These are phyloP conservation scores for Calonectria naviculata DNA, from an alignment of 2,329 filamentous ascomycete genomes.

Conservation along the genomic window DNA sequence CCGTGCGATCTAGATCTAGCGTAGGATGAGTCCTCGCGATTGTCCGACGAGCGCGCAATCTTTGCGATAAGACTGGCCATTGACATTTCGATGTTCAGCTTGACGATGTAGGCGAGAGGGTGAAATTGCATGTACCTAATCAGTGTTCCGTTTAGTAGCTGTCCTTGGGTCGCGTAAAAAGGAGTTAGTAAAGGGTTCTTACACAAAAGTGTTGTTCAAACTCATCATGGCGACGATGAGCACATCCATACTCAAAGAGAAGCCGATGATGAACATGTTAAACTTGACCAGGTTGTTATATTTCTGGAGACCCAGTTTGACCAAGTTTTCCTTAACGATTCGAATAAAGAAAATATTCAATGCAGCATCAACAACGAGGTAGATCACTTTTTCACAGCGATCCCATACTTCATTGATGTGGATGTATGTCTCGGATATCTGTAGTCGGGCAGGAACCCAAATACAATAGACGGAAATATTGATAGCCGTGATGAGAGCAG, in stretches of 20 bases:
- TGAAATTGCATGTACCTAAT: conserved; percentile 59
- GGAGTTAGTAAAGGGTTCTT: background rate
- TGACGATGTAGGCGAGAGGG: conserved; percentile 63
- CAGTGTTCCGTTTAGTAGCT: background rate
- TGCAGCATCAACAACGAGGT: conserved; percentile 54
- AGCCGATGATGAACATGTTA: conserved; percentile 43
- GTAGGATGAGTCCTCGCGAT: conserved; percentile 1
- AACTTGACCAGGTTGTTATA: conserved; percentile 38
- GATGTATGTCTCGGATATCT: conserved; percentile 49
- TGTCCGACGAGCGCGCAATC: conserved; percentile 38
- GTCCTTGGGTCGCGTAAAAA: background rate
- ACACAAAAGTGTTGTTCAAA: conserved; percentile 41
- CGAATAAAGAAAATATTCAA: conserved; percentile 57
- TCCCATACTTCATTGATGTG: conserved; percentile 59
- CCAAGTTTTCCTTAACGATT: conserved; percentile 54
- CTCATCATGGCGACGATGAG: conserved; percentile 44
- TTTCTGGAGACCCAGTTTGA: conserved; percentile 58
- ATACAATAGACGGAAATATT: conserved; percentile 60
- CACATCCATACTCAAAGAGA: conserved; percentile 41
- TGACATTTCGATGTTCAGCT: conserved; percentile 65
- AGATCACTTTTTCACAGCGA: conserved; percentile 57
- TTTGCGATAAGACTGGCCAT: conserved; percentile 63
- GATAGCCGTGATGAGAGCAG: conserved; percentile 52
- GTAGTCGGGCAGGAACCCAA: conserved; percentile 59
- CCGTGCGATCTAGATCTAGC: conserved; percentile 7